These are phyloP conservation scores for Striga asiatica DNA, from an alignment of 257 asterid species.

Conservation along the genomic window DNA sequence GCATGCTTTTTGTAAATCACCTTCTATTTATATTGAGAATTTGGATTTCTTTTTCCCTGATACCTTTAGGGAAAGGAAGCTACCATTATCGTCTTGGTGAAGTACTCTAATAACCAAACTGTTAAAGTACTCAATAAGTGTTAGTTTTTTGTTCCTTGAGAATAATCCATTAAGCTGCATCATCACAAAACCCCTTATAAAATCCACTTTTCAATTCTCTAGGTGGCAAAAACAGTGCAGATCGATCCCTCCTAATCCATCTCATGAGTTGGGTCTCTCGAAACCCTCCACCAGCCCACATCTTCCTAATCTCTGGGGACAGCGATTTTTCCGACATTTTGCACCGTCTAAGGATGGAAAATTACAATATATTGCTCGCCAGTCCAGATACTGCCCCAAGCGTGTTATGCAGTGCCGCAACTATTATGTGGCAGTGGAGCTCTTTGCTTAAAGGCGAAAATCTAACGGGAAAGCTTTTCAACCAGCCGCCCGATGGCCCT, in stretches of 20 bases:
- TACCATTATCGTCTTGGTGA: too few relatives aligned
- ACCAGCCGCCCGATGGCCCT: constrained; percentile 96
- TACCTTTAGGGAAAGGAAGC: too few relatives aligned
- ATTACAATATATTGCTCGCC: constrained; percentile 78
- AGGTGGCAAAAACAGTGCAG: constrained; percentile 97
- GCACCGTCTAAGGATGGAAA: constrained; percentile 79
- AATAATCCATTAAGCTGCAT: too few relatives aligned
- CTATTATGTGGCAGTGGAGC: constrained; percentile 94
- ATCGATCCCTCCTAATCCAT: constrained; percentile 80
- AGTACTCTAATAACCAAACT: too few relatives aligned
- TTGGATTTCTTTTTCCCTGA: background rate
- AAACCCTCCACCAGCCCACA: constrained; percentile 97
- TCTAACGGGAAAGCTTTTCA: constrained; percentile 65
- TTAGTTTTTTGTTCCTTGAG: too few relatives aligned
- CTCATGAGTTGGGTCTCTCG: constrained; percentile 90
- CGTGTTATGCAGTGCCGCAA: constrained; percentile 83
- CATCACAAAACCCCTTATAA: too few relatives aligned
- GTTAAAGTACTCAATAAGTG: too few relatives aligned
- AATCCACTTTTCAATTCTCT: constrained; percentile 6
- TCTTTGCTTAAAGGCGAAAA: constrained; percentile 65
- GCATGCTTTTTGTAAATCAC: background rate
- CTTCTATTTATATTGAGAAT: background rate
- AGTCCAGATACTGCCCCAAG: constrained; percentile 49
- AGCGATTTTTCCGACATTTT: constrained; percentile 71
- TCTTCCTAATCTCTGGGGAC: constrained; percentile 79